Conservation (phyloP, 306 rosid species). For the Quercus alba region DNA sequence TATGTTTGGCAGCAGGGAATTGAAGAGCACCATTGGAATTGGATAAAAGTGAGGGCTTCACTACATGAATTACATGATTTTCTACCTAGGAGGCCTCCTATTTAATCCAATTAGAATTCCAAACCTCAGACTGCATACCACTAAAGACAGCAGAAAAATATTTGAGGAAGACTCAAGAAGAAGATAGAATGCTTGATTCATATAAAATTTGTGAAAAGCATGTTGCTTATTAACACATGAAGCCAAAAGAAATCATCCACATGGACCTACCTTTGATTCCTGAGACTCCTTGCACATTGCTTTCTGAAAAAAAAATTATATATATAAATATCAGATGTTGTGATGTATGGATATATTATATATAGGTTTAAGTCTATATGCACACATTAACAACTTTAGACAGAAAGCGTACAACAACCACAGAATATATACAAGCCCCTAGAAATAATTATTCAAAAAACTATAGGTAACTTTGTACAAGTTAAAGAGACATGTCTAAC, state of each 20-base stretch:
- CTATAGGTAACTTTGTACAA: background rate
- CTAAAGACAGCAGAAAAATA: background rate
- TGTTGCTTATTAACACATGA: background rate
- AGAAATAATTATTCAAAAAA: background rate
- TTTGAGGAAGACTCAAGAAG: background rate
- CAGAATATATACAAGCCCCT: background rate
- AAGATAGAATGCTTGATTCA: background rate
- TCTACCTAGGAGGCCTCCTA: background rate
- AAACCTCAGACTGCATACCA: background rate
- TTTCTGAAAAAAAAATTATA: constrained; percentile 50
- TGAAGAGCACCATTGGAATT: background rate
- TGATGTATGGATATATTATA: background rate
- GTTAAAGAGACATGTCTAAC: background rate
- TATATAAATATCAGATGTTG: constrained; percentile 10
- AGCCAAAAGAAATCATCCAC: constrained; percentile 13
- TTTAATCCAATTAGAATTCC: background rate
- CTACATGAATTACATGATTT: background rate
- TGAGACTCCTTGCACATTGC: constrained; percentile 70
- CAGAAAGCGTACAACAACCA: background rate
- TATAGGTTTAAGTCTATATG: background rate
- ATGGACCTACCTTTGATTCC: constrained; percentile 70
- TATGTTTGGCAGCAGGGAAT: background rate
- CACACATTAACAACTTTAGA: background rate
- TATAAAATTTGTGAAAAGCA: background rate
- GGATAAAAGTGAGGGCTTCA: background rate